phyloP scores from a whole-genome alignment of 2,329 filamentous ascomycete species.

The Cryphonectria parasitica region DNA sequence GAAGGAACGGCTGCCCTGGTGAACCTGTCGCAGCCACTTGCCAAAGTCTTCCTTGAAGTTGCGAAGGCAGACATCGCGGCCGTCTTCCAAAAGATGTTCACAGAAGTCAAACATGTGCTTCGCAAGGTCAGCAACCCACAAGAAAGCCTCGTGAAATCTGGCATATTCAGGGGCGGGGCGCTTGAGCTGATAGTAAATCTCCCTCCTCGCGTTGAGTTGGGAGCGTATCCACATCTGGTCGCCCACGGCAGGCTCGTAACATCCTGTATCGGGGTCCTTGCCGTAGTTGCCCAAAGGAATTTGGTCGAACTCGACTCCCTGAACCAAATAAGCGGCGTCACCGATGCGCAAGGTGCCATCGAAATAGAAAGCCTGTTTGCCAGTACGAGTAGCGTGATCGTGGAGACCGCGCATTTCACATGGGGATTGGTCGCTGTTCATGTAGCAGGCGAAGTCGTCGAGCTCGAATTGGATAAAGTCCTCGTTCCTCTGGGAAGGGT shows the following conservation, averaged over 20 bases:
- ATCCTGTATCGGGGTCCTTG: slow-evolving; percentile 35
- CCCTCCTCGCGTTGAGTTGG: slow-evolving; percentile 41
- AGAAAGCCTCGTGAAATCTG: slow-evolving; percentile 64
- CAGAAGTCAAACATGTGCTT: slow-evolving; percentile 76
- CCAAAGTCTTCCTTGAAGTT: slow-evolving; percentile 64
- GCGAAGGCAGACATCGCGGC: slow-evolving; percentile 49
- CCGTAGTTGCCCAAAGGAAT: slow-evolving; percentile 72
- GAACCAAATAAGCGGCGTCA: slow-evolving; percentile 52
- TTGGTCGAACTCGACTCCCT: slow-evolving; percentile 57
- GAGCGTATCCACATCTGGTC: slow-evolving; percentile 69
- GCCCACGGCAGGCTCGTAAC: slow-evolving; percentile 45
- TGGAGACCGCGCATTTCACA: slow-evolving; percentile 61
- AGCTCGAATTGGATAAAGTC: slow-evolving; percentile 55
- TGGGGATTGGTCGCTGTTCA: slow-evolving; percentile 40
- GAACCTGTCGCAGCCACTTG: slow-evolving; percentile 55
- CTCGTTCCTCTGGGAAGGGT: slow-evolving; percentile 29
- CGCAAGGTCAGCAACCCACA: slow-evolving; percentile 71
- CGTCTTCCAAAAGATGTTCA: slow-evolving; percentile 37
- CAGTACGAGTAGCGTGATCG: slow-evolving; percentile 46
- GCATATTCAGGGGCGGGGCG: slow-evolving; percentile 63
- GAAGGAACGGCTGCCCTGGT: slow-evolving; percentile 49
- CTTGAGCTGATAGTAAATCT: slow-evolving; percentile 67
- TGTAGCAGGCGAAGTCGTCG: slow-evolving; percentile 63
- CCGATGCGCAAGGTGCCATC: slow-evolving; percentile 62
- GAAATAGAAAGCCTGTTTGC: slow-evolving; percentile 52